phyloP scores from a whole-genome alignment of 805 yeast genomes.

The Saturnispora ahearnii region DNA sequence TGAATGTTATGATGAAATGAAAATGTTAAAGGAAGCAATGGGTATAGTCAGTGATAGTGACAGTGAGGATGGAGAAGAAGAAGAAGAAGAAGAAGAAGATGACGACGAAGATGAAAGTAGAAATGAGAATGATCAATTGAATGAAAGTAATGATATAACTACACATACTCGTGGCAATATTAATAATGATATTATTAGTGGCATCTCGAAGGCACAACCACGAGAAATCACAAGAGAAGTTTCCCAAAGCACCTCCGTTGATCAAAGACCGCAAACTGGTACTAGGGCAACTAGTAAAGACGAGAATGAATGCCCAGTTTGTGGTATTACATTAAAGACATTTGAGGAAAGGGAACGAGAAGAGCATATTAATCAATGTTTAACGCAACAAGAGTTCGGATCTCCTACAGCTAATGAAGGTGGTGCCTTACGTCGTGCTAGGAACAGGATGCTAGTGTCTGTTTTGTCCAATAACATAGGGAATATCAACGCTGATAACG shows the following conservation, averaged over 20 bases:
- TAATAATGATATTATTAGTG: neutral
- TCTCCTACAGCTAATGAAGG: conserved; percentile 35
- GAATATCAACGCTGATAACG: conserved; percentile 39
- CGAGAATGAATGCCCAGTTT: conserved; percentile 37
- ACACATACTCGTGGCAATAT: neutral
- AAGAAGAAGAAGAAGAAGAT: neutral
- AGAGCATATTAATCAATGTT: conserved; percentile 62
- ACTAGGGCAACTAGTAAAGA: conserved; percentile 17
- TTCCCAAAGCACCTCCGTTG: neutral
- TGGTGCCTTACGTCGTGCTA: conserved; percentile 31
- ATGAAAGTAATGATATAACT: neutral
- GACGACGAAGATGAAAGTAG: neutral
- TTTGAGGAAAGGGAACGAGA: conserved; percentile 35
- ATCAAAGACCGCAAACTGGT: neutral
- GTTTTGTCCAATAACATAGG: conserved; percentile 37
- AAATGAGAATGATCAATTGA: neutral
- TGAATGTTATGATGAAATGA: conserved; percentile 56
- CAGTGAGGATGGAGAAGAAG: neutral
- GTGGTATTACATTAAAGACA: conserved; percentile 24
- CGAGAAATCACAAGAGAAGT: conserved; percentile 12
- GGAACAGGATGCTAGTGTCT: conserved; percentile 83
- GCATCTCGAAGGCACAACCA: conserved; percentile 9
- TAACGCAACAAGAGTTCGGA: conserved; percentile 53
- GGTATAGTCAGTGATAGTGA: conserved; percentile 13
- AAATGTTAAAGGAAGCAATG: conserved; percentile 38